Evolutionary conservation across 1,284 basidiomycete genomes (phyloP), one percentile per base, ranked within the genome.

Genomic region (Leccinum pachyderme): DNA sequence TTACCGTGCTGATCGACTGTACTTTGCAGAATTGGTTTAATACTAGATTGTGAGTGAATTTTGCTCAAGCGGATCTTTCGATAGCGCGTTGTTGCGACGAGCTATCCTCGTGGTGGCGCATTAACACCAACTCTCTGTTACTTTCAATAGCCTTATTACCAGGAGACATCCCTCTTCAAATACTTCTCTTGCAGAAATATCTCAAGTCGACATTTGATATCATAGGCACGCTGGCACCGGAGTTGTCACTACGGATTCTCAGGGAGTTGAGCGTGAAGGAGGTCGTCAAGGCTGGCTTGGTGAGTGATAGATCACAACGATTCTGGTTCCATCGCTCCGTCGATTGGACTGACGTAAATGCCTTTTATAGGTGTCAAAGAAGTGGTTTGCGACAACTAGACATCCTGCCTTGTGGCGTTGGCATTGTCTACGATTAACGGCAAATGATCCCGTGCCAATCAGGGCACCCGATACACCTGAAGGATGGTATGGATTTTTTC

Each of bases 141-240:
- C 31, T 35, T 46, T 3, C 11, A 50, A 28, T 37, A 84, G 84
- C 86, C 9, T 83, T 84, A 68, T 75, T 89, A 59, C 89, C 89
- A 1, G 89, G 88, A 37, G 89, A 91, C 62, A 89, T 91, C 45
- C 81, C 81, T 7, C 78, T 84, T 32, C 90, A 84, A 70, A 91
- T 94, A 47, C 78, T 87, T 0, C 79, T 93, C 5, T 80, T 96
- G 18, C 84, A 94, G 69, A 89, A 89, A 69, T 93, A 94, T 62
- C 81, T 84, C 46, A 84, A 81, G 61, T 86, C 84, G 24, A 89
- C 90, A 6, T 89, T 89, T 63, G 94, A 95, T 63, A 80, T 95
- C 50, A 74, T 95, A 35, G 87, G 87, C 11, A 78, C 81, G 46
- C 77, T 96, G 15, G 80, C 88, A 0, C 85, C 87, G 1, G 77